These are phyloP conservation scores for Lasiosphaeria hispida DNA, from an alignment of 495 filamentous ascomycete species.

Conservation along the genomic window DNA sequence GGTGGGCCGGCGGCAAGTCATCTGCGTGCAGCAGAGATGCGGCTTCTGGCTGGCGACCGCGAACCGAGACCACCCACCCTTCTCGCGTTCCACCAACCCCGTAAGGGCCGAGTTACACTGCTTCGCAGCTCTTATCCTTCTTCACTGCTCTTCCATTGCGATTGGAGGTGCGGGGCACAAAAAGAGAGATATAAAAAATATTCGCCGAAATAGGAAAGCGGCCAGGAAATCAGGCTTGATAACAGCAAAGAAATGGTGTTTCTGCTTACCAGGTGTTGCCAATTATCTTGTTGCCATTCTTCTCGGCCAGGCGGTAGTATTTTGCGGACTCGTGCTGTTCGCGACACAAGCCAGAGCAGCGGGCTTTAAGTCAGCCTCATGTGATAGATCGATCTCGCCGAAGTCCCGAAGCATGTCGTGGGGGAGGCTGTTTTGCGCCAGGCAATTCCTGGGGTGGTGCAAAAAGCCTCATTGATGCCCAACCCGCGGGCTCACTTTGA, in stretches of 20 bases:
- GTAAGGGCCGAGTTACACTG: not conserved
- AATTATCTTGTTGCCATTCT: slow-evolving; percentile 81
- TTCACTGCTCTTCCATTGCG: too few species aligned
- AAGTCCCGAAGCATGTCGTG: slow-evolving; percentile 2
- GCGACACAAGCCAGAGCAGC: slow-evolving; percentile 8
- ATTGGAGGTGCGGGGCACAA: too few species aligned
- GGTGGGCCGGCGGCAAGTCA: slow-evolving; percentile 15
- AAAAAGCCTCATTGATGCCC: slow-evolving; percentile 40
- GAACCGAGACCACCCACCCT: slow-evolving; percentile 3
- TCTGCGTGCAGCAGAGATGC: slow-evolving; percentile 20
- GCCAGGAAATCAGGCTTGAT: slow-evolving; percentile 1
- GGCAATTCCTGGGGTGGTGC: slow-evolving; percentile 19
- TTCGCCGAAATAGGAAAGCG: slow-evolving; percentile 9
- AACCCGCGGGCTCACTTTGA: slow-evolving; percentile 20
- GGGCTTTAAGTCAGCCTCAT: slow-evolving; percentile 40
- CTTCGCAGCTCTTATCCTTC: not conserved
- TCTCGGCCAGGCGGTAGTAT: slow-evolving; percentile 91
- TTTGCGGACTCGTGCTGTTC: slow-evolving; percentile 78
- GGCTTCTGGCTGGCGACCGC: slow-evolving; percentile 2
- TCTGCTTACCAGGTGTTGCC: slow-evolving; percentile 91
- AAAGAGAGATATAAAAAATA: not conserved
- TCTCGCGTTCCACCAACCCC: too few species aligned
- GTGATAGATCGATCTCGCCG: slow-evolving; percentile 17
- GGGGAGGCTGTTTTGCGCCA: slow-evolving; percentile 17
- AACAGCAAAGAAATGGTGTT: slow-evolving; percentile 14